Evolutionary conservation across 805 yeast species (phyloP).

Genomic region (Wickerhamomyces chaumierensis): DNA sequence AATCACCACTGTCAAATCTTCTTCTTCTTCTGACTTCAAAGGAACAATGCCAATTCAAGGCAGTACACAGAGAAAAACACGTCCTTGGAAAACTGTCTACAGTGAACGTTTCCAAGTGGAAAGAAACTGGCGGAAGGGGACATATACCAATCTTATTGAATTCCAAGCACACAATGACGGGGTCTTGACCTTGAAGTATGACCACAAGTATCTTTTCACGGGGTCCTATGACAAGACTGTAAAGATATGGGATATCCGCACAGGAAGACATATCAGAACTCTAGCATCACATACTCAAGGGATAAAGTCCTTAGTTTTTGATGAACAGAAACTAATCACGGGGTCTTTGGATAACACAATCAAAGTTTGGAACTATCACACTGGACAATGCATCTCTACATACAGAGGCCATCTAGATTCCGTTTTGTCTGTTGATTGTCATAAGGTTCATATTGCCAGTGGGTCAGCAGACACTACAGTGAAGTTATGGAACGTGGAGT

Average conservation of each 20-base stretch:
- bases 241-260: slow-evolving; percentile 84
- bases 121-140: slow-evolving; percentile 88
- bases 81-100: slow-evolving; percentile 96
- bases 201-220: slow-evolving; percentile 69
- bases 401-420: slow-evolving; percentile 87
- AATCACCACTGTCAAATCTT: slow-evolving; percentile 9
- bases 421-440: slow-evolving; percentile 76
- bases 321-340: slow-evolving; percentile 79
- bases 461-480: slow-evolving; percentile 91
- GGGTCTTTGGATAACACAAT: slow-evolving; percentile 89
- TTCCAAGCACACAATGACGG: slow-evolving; percentile 83
- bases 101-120: slow-evolving; percentile 86
- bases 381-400: slow-evolving; percentile 90
- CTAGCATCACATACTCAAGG: slow-evolving; percentile 84
- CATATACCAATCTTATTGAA: slow-evolving; percentile 39
- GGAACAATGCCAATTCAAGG: too few relatives aligned
- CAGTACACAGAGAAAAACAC: slow-evolving; percentile 26
- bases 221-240: slow-evolving; percentile 89
- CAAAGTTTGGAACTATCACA: slow-evolving; percentile 90
- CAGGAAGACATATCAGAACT: slow-evolving; percentile 69
- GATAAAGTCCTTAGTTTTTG: slow-evolving; percentile 76
- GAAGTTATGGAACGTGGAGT: slow-evolving; percentile 93
- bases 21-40: too few relatives aligned
- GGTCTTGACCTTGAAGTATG: slow-evolving; percentile 78
- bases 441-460: slow-evolving; percentile 71